These are phyloP conservation scores for Limnanthes douglasii DNA, from an alignment of 345 rosid species.

Conservation along the genomic window DNA sequence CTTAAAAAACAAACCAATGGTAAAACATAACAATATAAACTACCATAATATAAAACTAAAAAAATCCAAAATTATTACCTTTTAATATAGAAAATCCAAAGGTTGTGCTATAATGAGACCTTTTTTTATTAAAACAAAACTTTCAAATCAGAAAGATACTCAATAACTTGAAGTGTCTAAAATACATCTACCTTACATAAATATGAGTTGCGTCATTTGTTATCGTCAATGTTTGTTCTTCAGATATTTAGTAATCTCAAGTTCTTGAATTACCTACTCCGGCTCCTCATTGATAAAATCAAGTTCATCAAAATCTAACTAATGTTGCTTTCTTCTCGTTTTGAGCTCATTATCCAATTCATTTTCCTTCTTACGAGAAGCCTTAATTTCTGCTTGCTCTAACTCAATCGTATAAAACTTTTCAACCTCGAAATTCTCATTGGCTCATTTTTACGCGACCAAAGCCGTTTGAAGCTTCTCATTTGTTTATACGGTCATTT, in stretches of 20 bases:
- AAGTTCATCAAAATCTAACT: slow-evolving; percentile 66
- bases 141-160: too few species aligned
- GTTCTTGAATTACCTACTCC: slow-evolving; percentile 47
- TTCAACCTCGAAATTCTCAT: slow-evolving; percentile 76
- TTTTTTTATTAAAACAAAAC: too few species aligned
- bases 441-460: slow-evolving; percentile 75
- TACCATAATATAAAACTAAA: too few species aligned
- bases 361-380: slow-evolving; percentile 64
- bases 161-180: too few species aligned
- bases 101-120: too few species aligned
- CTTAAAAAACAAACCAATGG: too few species aligned
- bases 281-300: slow-evolving; percentile 57
- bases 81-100: too few species aligned
- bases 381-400: slow-evolving; percentile 85
- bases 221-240: slow-evolving; percentile 78
- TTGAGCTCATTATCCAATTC: slow-evolving; percentile 77
- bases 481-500: slow-evolving; percentile 43
- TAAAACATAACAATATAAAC: too few species aligned
- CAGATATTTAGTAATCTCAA: slow-evolving; percentile 50
- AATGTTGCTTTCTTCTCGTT: slow-evolving; percentile 62
- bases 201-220: slow-evolving; percentile 90
- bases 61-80: too few species aligned
- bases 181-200: too few species aligned
- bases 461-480: slow-evolving; percentile 68
- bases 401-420: slow-evolving; percentile 77